A percentile compares a stretch with the other conserved stretches of the same genome.
These are phyloP conservation scores for Carallia pectinifolia DNA, from an alignment of 345 rosid species.

Conservation along the genomic window DNA sequence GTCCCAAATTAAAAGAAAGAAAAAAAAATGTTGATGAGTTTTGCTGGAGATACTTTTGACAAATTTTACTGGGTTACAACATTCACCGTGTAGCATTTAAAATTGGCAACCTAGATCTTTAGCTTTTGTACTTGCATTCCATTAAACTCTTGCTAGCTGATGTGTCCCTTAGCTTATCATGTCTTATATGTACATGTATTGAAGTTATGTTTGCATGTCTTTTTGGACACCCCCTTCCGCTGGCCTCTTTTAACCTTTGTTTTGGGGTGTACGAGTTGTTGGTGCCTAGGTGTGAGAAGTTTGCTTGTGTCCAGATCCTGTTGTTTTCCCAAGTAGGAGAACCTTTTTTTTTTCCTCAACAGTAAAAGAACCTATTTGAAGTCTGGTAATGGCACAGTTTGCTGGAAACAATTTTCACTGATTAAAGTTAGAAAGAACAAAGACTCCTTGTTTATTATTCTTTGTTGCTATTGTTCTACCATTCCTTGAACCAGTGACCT, in stretches of 20 bases:
- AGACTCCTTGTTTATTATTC: slow-evolving; percentile 7
- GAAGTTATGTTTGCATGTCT: too few species aligned
- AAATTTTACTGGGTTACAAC: too few species aligned
- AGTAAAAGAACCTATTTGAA: neutral
- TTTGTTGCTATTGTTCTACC: neutral
- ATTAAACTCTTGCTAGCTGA: too few species aligned
- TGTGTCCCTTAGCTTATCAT: too few species aligned
- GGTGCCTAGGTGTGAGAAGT: neutral
- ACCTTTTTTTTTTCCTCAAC: too few species aligned
- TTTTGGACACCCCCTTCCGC: too few species aligned
- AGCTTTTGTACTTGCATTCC: neutral
- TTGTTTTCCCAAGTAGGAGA: neutral
- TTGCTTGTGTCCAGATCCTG: neutral
- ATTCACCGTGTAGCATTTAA: neutral
- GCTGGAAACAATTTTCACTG: neutral
- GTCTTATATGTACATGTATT: too few species aligned
- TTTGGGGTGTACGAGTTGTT: neutral
- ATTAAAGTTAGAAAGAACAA: neutral
- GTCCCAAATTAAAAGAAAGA: too few species aligned
- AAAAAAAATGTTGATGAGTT: too few species aligned
- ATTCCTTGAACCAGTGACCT: too few species aligned
- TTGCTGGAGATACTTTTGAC: neutral
- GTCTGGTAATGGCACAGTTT: neutral
- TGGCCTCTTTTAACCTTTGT: neutral
- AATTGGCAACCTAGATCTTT: neutral